Conservation (phyloP, 441 rosid genomes). For the Daphne laureola region DNA sequence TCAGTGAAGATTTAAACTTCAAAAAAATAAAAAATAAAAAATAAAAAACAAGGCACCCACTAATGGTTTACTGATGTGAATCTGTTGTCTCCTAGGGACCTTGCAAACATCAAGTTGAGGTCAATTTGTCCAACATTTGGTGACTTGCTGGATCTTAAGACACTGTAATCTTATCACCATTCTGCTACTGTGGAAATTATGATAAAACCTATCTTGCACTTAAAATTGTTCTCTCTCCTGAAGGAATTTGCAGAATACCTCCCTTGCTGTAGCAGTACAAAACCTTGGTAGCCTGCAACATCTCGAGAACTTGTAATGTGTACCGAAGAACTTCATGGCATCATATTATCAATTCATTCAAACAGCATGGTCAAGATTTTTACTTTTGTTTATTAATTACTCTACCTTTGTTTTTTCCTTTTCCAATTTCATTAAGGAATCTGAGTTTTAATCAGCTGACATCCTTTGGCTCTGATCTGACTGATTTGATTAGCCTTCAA, state of each 20-base stretch:
- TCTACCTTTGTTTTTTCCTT: background rate
- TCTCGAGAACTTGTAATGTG: conserved; percentile 61
- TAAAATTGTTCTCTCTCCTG: conserved; percentile 8
- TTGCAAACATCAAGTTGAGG: conserved; percentile 65
- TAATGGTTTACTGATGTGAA: conserved; percentile 5
- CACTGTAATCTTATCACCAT: conserved; percentile 40
- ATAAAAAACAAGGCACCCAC: no score
- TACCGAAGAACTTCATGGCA: background rate
- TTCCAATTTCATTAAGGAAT: conserved; percentile 43
- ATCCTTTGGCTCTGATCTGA: conserved; percentile 65
- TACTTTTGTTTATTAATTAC: background rate
- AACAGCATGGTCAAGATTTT: conserved; percentile 8
- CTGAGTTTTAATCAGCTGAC: conserved; percentile 77
- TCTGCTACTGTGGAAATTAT: no score
- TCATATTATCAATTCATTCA: background rate
- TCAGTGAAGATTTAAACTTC: background rate
- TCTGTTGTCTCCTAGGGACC: conserved; percentile 36
- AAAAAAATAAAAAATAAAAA: no score
- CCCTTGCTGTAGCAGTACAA: conserved; percentile 73
- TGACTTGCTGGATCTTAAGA: conserved; percentile 80
- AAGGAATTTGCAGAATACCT: conserved; percentile 87
- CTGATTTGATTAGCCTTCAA: conserved; percentile 53
- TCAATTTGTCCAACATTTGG: conserved; percentile 83
- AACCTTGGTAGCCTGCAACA: conserved; percentile 70
- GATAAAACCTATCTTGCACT: conserved; percentile 6